Base-by-base conservation (phyloP, 129 eudicot genomes). In the Centrapalus pauciflorus region DNA sequence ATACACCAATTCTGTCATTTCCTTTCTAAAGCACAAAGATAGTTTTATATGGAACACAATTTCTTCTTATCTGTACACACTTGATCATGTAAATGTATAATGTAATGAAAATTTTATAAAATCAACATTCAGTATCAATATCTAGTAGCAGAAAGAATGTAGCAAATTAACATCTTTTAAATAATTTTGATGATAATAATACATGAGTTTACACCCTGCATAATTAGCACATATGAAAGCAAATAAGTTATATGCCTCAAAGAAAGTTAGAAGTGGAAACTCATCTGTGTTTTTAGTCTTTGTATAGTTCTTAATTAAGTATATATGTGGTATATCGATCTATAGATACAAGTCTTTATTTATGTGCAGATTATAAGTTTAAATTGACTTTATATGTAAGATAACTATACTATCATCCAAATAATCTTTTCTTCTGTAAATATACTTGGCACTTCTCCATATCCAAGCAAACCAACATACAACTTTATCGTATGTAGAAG, bases 81-180 rank as follows among this genome's bases (percentile, higher is more conserved):
- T 4, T 56, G 56, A 12, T 24, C 35, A 55, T 68, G 55, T 21
- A 54, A 68, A n/a, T 13, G n/a, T 55, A 54, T 52, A 50, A 43
- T 16, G 49, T 58, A 46, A 70, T 41, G 21, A 26, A 57, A 12
- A 41, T 19, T 35, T 12, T n/a, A 48, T 3, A 61, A 9, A 50
- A 71, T 50, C 64, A 62, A 51, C 41, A 62, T 62, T 52, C 43
- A 51, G 11, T 41, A 21, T 60, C 48, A 68, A 37, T 25, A 30
- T 59, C 10, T 23, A 2, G 20, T 25, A 25, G 50, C 52, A 61
- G 24, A 33, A 11, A 67, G 19, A 0, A 20, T 66, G 45, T 17
- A 48, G 46, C 10, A 12, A 29, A 23, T 32, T n/a, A n/a, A n/a
- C n/a, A n/a, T 45, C 52, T 41, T 57, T 57, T 58, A 58, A 21